These are phyloP conservation scores for Endocarpon pusillum DNA, from an alignment of 495 filamentous ascomycete genomes.

Conservation along the genomic window DNA sequence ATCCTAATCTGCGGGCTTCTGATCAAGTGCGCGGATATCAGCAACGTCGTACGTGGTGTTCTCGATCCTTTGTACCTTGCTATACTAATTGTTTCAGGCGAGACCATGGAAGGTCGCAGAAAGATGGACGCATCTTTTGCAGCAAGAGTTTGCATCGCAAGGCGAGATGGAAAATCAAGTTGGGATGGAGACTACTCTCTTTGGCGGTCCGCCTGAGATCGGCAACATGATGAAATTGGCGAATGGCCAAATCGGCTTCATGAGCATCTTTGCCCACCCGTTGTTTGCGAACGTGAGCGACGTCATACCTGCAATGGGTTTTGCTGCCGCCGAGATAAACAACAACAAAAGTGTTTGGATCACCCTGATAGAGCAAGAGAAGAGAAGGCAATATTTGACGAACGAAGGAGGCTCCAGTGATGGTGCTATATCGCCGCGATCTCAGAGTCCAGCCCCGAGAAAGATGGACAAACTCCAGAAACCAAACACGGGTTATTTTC, in stretches of 20 bases:
- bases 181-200: constrained; percentile 68
- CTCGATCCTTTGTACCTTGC: not conserved
- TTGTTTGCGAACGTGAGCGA: constrained; percentile 76
- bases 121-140: constrained; percentile 77
- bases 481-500: not conserved
- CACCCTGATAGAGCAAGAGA: constrained; percentile 38
- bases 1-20: constrained; percentile 70
- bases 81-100: constrained; percentile 37
- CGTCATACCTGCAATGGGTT: constrained; percentile 65
- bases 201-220: constrained; percentile 64
- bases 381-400: constrained; percentile 8
- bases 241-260: constrained; percentile 81
- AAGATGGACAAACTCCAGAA: not conserved
- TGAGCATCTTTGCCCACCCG: constrained; percentile 85
- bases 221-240: constrained; percentile 69
- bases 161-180: constrained; percentile 81
- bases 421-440: constrained; percentile 21
- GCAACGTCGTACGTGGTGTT: constrained; percentile 62
- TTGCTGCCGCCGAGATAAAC: constrained; percentile 64
- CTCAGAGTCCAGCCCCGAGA: constrained; percentile 17
- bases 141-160: constrained; percentile 87
- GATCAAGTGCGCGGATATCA: constrained; percentile 98
- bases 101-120: constrained; percentile 65
- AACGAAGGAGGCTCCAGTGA: constrained; percentile 4
- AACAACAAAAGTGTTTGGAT: constrained; percentile 61